Conservation (phyloP, 768 basidiomycete genomes). For the Tubosaeta sp. region DNA sequence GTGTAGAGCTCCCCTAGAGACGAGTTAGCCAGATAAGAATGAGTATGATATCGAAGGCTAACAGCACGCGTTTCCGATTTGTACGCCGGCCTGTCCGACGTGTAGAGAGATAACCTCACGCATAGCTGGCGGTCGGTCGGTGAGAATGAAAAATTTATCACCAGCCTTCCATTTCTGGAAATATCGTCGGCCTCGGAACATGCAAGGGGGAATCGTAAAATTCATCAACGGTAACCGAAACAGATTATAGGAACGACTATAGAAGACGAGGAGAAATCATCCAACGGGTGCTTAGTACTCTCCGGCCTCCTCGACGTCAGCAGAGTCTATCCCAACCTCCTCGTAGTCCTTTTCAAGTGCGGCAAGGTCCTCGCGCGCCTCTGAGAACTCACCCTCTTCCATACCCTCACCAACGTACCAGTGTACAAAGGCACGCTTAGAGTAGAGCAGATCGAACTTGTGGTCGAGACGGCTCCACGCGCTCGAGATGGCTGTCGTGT, state of each 20-base stretch:
- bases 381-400: constrained; percentile 96
- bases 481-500: constrained; percentile 66
- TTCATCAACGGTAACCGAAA: constrained; percentile 29
- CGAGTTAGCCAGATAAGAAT: constrained; percentile 8
- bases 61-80: constrained; percentile 97
- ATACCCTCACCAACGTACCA: constrained; percentile 77
- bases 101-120: constrained; percentile 95
- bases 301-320: constrained; percentile 46
- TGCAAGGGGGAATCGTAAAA: constrained; percentile 30
- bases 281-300: constrained; percentile 37
- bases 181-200: constrained; percentile 16
- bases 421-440: constrained; percentile 54
- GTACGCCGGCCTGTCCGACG: constrained; percentile 95
- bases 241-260: constrained; percentile 29
- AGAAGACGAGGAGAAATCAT: constrained; percentile 22
- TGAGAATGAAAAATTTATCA: constrained; percentile 20
- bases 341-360: constrained; percentile 98
- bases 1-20: constrained; percentile 92
- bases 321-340: constrained; percentile 65
- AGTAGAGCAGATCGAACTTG: constrained; percentile 78
- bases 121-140: constrained; percentile 39
- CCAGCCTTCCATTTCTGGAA: constrained; percentile 21
- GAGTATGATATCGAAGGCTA: constrained; percentile 32
- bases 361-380: constrained; percentile 98
- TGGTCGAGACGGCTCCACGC: constrained; percentile 74